These are phyloP conservation scores for Glycine tomentella DNA, from an alignment of 306 rosid genomes.

Conservation along the genomic window DNA sequence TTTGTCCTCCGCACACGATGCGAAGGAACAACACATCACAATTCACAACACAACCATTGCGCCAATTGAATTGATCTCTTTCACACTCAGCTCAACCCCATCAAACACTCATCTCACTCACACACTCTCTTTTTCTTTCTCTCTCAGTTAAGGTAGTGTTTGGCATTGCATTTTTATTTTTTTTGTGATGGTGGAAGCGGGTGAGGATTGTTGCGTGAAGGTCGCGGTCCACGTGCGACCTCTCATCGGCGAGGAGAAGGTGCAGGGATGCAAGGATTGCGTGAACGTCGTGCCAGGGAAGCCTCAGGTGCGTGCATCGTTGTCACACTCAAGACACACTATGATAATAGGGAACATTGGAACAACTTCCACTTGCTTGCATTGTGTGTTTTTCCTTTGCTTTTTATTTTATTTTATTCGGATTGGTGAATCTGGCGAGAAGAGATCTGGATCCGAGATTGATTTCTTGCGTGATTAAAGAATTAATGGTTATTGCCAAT, in stretches of 20 bases:
- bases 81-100: too few species aligned
- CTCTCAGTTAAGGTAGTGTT: not conserved
- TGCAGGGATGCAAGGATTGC: slow-evolving; percentile 98
- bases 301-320: slow-evolving; percentile 91
- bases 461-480: slow-evolving; percentile 21
- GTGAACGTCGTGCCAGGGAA: slow-evolving; percentile 86
- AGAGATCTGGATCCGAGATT: slow-evolving; percentile 59
- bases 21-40: not conserved
- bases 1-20: slow-evolving; percentile 13
- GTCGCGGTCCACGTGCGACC: slow-evolving; percentile 98
- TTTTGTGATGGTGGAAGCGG: slow-evolving; percentile 68
- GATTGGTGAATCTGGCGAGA: slow-evolving; percentile 27
- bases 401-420: not conserved
- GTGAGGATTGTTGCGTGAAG: slow-evolving; percentile 91
- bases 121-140: not conserved
- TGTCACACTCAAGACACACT: slow-evolving; percentile 30
- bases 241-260: slow-evolving; percentile 86
- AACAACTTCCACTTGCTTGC: slow-evolving; percentile 6
- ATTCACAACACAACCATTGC: not conserved
- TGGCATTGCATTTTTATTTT: not conserved
- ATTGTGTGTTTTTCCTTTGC: not conserved
- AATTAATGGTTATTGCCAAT: not conserved
- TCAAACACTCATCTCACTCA: not conserved
- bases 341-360: not conserved
- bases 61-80: too few species aligned